These are phyloP conservation scores for Diaporthe humulicola DNA, from an alignment of 2,329 filamentous ascomycete genomes.

Conservation along the genomic window DNA sequence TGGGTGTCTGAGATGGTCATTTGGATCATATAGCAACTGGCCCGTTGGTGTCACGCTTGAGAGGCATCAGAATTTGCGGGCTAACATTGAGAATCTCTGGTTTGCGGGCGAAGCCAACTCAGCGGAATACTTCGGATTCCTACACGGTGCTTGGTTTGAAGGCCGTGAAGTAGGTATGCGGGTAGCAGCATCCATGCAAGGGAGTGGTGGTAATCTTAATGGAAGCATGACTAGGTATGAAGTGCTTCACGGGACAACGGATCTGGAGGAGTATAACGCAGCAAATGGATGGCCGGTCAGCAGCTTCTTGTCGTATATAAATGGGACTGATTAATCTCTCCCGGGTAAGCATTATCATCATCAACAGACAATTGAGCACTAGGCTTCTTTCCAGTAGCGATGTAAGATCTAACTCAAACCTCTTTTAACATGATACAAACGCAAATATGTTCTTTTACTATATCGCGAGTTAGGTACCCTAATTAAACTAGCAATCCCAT, in stretches of 20 bases:
- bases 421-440: not conserved
- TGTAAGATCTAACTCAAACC: not conserved
- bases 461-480: no score
- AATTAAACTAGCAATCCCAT: no score
- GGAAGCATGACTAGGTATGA: conserved; percentile 5
- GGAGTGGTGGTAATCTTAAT: not conserved
- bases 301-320: not conserved
- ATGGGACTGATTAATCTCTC: not conserved
- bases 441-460: not conserved
- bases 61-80: not conserved
- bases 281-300: conserved; percentile 1
- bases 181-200: not conserved
- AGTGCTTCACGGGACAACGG: not conserved
- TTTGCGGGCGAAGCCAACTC: conserved; percentile 9
- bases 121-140: not conserved
- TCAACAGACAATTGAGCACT: not conserved
- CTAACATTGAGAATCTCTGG: not conserved
- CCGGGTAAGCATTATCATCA: not conserved
- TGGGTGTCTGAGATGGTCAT: not conserved
- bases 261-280: not conserved
- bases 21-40: conserved; percentile 9
- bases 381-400: not conserved
- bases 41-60: not conserved
- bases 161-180: not conserved
- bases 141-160: not conserved